These are phyloP conservation scores for Cystofilobasidium bisporidii DNA, from an alignment of 768 basidiomycete species.

Conservation along the genomic window DNA sequence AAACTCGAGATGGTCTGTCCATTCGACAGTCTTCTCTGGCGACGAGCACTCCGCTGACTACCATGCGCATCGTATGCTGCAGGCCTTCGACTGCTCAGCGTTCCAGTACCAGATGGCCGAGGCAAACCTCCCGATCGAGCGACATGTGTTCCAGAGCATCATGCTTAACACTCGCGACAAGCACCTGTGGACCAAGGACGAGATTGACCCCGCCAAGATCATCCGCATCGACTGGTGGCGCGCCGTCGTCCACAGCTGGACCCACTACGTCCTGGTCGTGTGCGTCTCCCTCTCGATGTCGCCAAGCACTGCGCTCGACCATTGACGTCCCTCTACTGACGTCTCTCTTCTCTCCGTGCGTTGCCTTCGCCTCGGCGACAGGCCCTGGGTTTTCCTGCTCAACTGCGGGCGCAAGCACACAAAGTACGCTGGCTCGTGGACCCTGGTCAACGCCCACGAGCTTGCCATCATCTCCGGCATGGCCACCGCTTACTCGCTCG, in stretches of 20 bases:
- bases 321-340: conserved; percentile 32
- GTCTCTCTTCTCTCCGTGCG: conserved; percentile 37
- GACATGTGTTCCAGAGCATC: conserved; percentile 44
- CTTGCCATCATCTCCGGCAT: conserved; percentile 39
- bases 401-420: conserved; percentile 39
- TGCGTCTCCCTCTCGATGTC: neutral
- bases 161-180: conserved; percentile 43
- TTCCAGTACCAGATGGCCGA: conserved; percentile 40
- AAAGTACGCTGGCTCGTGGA: conserved; percentile 38
- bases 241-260: conserved; percentile 34
- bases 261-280: conserved; percentile 15
- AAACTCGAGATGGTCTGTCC: conserved; percentile 43
- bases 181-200: conserved; percentile 40
- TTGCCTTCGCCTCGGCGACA: no score
- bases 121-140: conserved; percentile 36
- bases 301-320: neutral
- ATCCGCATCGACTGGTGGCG: conserved; percentile 41
- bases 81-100: conserved; percentile 28
- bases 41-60: neutral
- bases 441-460: conserved; percentile 43
- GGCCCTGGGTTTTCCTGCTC: conserved; percentile 40
- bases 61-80: no score
- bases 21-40: neutral
- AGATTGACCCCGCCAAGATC: conserved; percentile 43
- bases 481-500: conserved; percentile 43